Base-by-base conservation (phyloP, 805 yeast genomes). In the Danielia reshetovae region DNA sequence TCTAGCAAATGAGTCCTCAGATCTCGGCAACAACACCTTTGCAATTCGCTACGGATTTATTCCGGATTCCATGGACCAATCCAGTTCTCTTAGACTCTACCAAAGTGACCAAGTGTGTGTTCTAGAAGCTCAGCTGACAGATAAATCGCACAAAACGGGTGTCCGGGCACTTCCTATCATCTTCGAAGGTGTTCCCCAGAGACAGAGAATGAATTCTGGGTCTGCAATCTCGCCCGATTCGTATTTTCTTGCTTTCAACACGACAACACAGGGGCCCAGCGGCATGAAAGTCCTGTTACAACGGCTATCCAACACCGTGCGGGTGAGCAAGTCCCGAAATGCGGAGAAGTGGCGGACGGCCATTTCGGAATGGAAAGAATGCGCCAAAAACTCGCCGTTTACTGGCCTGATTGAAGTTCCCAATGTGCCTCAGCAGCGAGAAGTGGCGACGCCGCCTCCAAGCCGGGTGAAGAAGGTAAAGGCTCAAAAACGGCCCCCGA, bases 51-150 rank as follows among this genome's bases (percentile, higher is more conserved):
- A 67, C 39, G 71, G 71, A 14, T 57, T 61, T 36, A 54, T 63
- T 7, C 70, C 70, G 4, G 68, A 62, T 32, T 54, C 67, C 18
- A 55, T 66, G 65, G 70, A 65, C 39, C 62, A 61, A 36, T 29
- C 52, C 3, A 49, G 52, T 32, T 60, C 61, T 4, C 42, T 65
- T 24, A 53, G 45, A 14, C 48, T 67, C 30, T 65, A 60, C 45
- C 65, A 62, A 33, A 54, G 52, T 34, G 57, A 57, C 34, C 58
- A 56, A 29, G 56, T 59, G 30, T 51, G 65, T 29, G 42, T 65
- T 13, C 37, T 66, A 21, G 55, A 58, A 36, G 67, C 67, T 1
- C 44, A 36, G 18, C 52, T 60, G 18, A 43, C 41, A 7, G 61
- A 52, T 4, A 43, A 39, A 12, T 30, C 42, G 8, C 43, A 44